Evolutionary conservation across 2,329 filamentous ascomycete genomes (phyloP).

Genomic region (Aspergillus sp.): DNA sequence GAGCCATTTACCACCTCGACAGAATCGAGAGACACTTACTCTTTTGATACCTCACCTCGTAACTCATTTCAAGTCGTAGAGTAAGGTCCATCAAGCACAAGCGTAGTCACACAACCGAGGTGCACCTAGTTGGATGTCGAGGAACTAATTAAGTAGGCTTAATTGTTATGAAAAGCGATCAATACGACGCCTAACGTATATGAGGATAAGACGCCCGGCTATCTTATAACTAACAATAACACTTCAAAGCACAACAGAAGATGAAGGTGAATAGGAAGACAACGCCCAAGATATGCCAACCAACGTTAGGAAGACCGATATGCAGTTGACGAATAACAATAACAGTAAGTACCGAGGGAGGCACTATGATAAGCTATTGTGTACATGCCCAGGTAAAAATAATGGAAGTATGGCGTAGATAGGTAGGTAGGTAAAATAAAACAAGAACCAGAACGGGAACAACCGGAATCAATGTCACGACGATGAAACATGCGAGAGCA

Average conservation of each 20-base stretch:
- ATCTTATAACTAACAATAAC: conserved; percentile 1
- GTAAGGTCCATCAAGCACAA: neutral
- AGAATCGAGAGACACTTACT: neutral
- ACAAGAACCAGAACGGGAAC: neutral
- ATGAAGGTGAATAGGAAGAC: conserved; percentile 1
- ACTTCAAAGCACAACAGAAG: neutral
- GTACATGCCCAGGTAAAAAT: conserved; percentile 4
- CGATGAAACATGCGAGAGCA: neutral
- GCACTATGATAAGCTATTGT: conserved; percentile 1
- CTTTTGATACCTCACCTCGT: neutral
- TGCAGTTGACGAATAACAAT: conserved; percentile 11
- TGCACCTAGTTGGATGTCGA: neutral
- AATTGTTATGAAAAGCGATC: neutral
- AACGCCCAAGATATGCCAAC: conserved; percentile 16
- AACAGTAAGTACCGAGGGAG: neutral
- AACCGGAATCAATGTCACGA: neutral
- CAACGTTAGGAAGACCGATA: conserved; percentile 13
- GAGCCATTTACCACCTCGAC: neutral
- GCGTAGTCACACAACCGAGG: neutral
- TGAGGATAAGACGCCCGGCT: neutral
- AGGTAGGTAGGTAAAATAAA: neutral
- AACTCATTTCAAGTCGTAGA: neutral
- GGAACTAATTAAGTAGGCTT: neutral
- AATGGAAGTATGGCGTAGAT: neutral
- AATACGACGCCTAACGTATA: neutral